A percentile compares a stretch with the other conserved stretches of the same genome.
Evolutionary conservation across 805 yeast species (phyloP).

Genomic region (Wickerhamiella slavikovae): DNA sequence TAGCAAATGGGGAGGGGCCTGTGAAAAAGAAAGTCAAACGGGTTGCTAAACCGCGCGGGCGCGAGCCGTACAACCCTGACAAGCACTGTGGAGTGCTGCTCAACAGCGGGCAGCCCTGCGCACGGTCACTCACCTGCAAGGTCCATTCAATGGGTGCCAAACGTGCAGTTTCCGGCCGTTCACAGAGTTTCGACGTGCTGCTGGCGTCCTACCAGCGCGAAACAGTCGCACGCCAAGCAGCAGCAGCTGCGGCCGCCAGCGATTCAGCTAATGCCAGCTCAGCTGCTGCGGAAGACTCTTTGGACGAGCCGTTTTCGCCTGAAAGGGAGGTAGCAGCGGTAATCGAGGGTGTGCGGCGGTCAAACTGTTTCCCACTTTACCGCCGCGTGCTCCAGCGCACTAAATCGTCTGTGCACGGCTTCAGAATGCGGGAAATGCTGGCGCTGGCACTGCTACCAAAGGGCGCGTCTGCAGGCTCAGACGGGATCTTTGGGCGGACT

Average conservation of each 20-base stretch:
- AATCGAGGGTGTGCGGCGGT: constrained; percentile 59
- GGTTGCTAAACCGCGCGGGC: constrained; percentile 41
- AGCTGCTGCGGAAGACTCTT: constrained; percentile 15
- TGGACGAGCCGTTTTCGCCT: constrained; percentile 32
- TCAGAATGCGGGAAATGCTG: constrained; percentile 85
- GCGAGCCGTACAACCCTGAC: constrained; percentile 41
- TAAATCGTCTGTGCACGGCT: constrained; percentile 45
- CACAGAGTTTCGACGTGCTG: constrained; percentile 67
- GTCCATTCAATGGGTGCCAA: constrained; percentile 92
- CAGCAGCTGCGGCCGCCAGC: constrained; percentile 17
- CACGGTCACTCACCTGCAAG: constrained; percentile 75
- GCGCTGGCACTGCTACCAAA: constrained; percentile 45
- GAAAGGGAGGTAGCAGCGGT: constrained; percentile 86
- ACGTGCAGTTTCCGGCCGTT: constrained; percentile 72
- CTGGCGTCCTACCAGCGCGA: constrained; percentile 74
- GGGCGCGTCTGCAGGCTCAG: constrained; percentile 27
- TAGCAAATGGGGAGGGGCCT: not conserved
- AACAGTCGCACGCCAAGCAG: constrained; percentile 68
- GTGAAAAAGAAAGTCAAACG: not conserved
- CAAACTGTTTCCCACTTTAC: constrained; percentile 65
- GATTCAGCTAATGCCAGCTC: constrained; percentile 15
- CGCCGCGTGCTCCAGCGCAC: constrained; percentile 46
- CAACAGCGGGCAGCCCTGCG: constrained; percentile 76
- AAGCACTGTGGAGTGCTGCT: constrained; percentile 81
- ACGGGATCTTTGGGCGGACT: constrained; percentile 55